Evolutionary conservation across 139 green algal species (phyloP), one percentile per base, ranked within the genome.

Genomic region (Picochlorum sp.): DNA sequence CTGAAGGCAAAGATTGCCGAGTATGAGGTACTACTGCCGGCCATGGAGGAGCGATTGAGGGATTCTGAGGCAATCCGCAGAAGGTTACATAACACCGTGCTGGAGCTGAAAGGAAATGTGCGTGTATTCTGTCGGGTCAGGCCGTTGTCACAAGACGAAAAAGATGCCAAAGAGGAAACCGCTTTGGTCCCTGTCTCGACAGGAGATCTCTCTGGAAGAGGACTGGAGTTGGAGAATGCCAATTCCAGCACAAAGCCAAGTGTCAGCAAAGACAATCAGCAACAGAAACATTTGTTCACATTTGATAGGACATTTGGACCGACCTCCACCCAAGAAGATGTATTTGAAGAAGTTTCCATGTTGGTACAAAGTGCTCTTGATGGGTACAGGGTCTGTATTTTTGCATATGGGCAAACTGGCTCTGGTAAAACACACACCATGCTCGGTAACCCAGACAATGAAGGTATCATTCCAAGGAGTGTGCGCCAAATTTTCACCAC

Each of bases 391-490:
- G 54, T 41, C 10, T 65, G 50, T 20, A 58, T 23, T 62, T 75
- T 65, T 44, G 54, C 15, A 14, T 44, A 69, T 34, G 71, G 18
- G 23, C 88, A 96, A 78, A 97, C 92, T 2, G 86, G 88, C 1
- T 83, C 85, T 0, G 92, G 92, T 37, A 98, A 98, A 81, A 98
- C 92, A 3, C 83, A 95, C 85, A 98, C 92, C 4, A 98, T 98
- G 92, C 62, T 85, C 89, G 68, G 88, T 75, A 88, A 50, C 71
- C 75, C 31, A 47, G 72, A 79, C 2, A 64, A 49, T 1, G 69
- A 78, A 7, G 91, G 91, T 68, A 90, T 98, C 75, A 96, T 96
- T 65, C 87, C 90, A 0, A 77, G 91, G 0, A 80, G 86, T 10
- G 81, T 97, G 57, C 74, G 85, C 20, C 86, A 95, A 65, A 51